Evolutionary conservation across 1,284 basidiomycete genomes (phyloP), one percentile per base, ranked within the genome.

Genomic region (Tremellales sp.): DNA sequence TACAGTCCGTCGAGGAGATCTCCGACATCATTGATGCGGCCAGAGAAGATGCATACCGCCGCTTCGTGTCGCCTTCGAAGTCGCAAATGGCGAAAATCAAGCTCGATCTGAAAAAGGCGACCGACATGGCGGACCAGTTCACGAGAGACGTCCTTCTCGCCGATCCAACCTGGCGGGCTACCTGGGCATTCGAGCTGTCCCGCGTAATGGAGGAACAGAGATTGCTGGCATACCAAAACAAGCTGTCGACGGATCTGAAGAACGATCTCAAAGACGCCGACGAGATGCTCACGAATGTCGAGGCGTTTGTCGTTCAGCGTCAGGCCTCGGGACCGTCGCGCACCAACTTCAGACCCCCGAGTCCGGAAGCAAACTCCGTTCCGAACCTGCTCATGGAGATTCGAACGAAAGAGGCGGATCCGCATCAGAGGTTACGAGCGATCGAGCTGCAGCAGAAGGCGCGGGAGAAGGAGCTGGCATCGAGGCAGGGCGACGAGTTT

Each of bases 181-280:
- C 93, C 21, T 98, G 94, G 94, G 88, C 89, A 61, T 83, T 87
- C 62, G 94, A 98, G 75, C 73, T 98, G 67, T 87, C 91, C 75
- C 89, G 91, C 58, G 93, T 98, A 51, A 87, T 97, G 37, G 93
- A 97, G 69, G 94, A 98, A 72, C 94, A 98, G 69, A 87, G 93
- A 60, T 87, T 95, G 75, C 76, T 97, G 45, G 84, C 82, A 10
- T 87, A 95, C 63, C 90, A 95, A 66, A 87, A 92, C 70, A 88
- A 93, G 71, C 82, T 97, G 63, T 77, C 94, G 43, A 78, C 78
- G 40, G 94, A 97, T 66, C 77, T 97, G 36, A 77, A 88, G 50
- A 92, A 93, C 63, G 94, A 97, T 66, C 83, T 94, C 70, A 88
- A 88, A 66, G 88, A 91, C 24, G 83, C 89, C 27, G 69, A 79